Percentiles rank a stretch among this genome's conserved stretches.
phyloP scores from a whole-genome alignment of 1,139 yeast species.

The Wickerhamomyces sp. region DNA sequence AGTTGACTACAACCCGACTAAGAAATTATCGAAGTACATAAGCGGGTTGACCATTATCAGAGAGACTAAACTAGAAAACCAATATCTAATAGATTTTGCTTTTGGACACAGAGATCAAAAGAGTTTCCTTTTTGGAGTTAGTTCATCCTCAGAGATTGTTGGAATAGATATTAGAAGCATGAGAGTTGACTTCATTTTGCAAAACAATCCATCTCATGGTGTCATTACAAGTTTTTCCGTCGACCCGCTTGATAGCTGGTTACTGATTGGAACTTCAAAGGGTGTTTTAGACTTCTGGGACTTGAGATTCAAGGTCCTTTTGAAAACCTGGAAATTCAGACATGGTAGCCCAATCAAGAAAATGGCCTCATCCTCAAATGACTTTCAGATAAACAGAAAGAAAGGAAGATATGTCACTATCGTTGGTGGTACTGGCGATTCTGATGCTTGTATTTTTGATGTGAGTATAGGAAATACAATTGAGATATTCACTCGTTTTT shows the following conservation, averaged over 20 bases:
- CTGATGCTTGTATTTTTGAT: slow-evolving; percentile 74
- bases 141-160: slow-evolving; percentile 49
- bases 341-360: slow-evolving; percentile 42
- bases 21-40: slow-evolving; percentile 25
- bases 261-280: slow-evolving; percentile 65
- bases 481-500: slow-evolving; percentile 42
- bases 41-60: slow-evolving; percentile 40
- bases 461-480: slow-evolving; percentile 60
- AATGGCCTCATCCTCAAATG: slow-evolving; percentile 39
- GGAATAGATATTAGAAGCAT: slow-evolving; percentile 58
- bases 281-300: slow-evolving; percentile 85
- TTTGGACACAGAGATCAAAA: slow-evolving; percentile 32
- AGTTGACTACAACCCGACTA: slow-evolving; percentile 42
- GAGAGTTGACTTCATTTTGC: slow-evolving; percentile 39
- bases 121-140: slow-evolving; percentile 41
- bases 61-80: slow-evolving; percentile 32
- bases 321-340: slow-evolving; percentile 59
- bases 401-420: slow-evolving; percentile 43
- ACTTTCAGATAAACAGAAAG: slow-evolving; percentile 27
- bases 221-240: slow-evolving; percentile 53
- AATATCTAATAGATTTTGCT: slow-evolving; percentile 41
- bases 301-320: slow-evolving; percentile 54
- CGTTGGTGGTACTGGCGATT: slow-evolving; percentile 60
- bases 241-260: slow-evolving; percentile 54
- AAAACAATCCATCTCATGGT: slow-evolving; percentile 64